These are phyloP conservation scores for Gnaphalium uliginosum DNA, from an alignment of 129 eudicot genomes.

Conservation along the genomic window DNA sequence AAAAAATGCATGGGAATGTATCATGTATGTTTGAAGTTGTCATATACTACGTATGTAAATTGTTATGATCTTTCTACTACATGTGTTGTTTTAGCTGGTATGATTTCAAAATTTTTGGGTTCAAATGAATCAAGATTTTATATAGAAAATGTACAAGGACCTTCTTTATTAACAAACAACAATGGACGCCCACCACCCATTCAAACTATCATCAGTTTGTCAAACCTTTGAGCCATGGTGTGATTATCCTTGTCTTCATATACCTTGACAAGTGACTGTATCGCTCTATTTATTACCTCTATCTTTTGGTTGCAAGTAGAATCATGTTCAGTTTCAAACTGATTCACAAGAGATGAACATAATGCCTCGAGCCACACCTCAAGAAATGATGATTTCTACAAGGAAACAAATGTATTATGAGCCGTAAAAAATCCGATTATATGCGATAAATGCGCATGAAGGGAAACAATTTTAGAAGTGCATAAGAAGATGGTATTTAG, in stretches of 20 bases:
- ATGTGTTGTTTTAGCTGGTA: not conserved
- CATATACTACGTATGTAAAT: not conserved
- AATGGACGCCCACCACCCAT: not conserved
- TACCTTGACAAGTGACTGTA: conserved; percentile 60
- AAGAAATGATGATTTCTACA: conserved; percentile 74
- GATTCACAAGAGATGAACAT: conserved; percentile 56
- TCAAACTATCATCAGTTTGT: conserved; percentile 31
- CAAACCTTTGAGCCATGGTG: conserved; percentile 51
- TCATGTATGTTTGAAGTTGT: conserved; percentile 9
- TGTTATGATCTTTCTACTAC: not conserved
- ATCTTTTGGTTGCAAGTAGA: conserved; percentile 51
- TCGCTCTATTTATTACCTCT: conserved; percentile 54
- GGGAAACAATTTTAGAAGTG: not conserved
- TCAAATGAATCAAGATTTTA: not conserved
- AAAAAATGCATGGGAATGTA: not conserved
- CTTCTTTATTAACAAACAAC: conserved; percentile 4
- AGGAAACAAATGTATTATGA: conserved; percentile 6
- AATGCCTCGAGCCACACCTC: conserved; percentile 68
- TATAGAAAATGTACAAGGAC: conserved; percentile 9
- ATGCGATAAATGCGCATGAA: not conserved
- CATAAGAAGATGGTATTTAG: too few relatives aligned
- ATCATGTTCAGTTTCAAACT: conserved; percentile 39
- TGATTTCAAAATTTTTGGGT: not conserved
- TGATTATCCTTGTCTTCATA: conserved; percentile 51
- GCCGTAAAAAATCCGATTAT: conserved; percentile 2